Conservation (phyloP, 768 basidiomycete genomes). For the Exsudoporus frostii region DNA sequence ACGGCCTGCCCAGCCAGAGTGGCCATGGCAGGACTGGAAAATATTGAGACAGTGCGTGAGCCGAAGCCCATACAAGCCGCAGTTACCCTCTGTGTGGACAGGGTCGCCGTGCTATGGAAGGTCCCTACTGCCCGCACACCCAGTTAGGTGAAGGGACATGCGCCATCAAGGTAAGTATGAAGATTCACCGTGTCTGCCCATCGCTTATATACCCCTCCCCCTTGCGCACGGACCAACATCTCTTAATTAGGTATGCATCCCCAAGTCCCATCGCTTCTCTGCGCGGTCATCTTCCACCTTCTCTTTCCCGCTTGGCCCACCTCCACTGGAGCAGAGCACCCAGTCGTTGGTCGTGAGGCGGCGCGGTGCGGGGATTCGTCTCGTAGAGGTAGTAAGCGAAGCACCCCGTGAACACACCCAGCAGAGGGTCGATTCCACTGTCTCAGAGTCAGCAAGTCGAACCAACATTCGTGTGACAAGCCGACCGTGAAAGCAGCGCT, state of each 20-base stretch:
- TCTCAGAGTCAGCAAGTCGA: slow-evolving; percentile 3
- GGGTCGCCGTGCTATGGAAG: slow-evolving; percentile 56
- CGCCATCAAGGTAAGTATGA: slow-evolving; percentile 67
- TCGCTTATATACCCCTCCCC: slow-evolving; percentile 9
- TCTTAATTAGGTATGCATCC: neutral
- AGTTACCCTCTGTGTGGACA: slow-evolving; percentile 46
- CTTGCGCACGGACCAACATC: slow-evolving; percentile 26
- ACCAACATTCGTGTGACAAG: neutral
- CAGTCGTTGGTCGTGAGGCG: slow-evolving; percentile 54
- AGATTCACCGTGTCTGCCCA: accelerated
- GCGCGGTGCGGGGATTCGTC: slow-evolving; percentile 70
- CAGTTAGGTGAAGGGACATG: slow-evolving; percentile 47
- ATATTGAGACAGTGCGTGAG: slow-evolving; percentile 79
- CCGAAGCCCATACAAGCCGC: slow-evolving; percentile 57
- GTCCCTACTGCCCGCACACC: slow-evolving; percentile 54
- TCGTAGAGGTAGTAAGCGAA: slow-evolving; percentile 81
- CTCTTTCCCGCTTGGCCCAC: slow-evolving; percentile 42
- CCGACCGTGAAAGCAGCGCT: slow-evolving; percentile 33
- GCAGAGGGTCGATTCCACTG: slow-evolving; percentile 66
- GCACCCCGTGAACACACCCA: slow-evolving; percentile 76
- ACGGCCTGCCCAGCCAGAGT: slow-evolving; percentile 48
- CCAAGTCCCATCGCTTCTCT: neutral
- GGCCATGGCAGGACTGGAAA: slow-evolving; percentile 68
- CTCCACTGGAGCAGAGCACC: slow-evolving; percentile 63
- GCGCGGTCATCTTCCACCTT: neutral